phyloP scores from a whole-genome alignment of 2,329 filamentous ascomycete species.

The Parastagonospora nodorum region DNA sequence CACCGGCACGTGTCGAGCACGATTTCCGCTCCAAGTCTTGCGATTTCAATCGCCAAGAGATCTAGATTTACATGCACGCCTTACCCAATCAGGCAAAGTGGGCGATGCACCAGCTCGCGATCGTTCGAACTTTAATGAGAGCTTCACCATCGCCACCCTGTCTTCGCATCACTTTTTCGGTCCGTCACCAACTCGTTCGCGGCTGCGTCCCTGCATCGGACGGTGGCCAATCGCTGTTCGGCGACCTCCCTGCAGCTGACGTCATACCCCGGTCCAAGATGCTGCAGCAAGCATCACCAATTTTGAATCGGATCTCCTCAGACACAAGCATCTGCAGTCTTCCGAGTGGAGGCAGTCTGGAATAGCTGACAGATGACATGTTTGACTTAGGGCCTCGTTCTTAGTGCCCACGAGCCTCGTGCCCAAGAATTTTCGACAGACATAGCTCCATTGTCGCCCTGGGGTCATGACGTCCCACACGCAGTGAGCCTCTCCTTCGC shows the following conservation, averaged over 20 bases:
- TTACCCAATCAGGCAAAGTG: conserved; percentile 21
- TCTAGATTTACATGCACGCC: conserved; percentile 14
- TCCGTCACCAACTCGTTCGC: conserved; percentile 25
- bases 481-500: conserved; percentile 16
- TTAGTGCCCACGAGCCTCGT: conserved; percentile 28
- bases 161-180: conserved; percentile 17
- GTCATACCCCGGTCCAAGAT: conserved; percentile 25
- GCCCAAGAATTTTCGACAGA: conserved; percentile 26
- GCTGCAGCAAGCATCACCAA: conserved; percentile 27
- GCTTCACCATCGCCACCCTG: conserved; percentile 29
- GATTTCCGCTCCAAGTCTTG: conserved; percentile 23
- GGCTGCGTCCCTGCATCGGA: conserved; percentile 26
- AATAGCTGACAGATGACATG: conserved; percentile 34
- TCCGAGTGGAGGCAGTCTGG: conserved; percentile 22
- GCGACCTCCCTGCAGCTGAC: conserved; percentile 15
- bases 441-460: conserved; percentile 22
- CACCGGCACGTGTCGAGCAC: conserved; percentile 14
- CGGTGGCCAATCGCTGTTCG: conserved; percentile 20
- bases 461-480: conserved; percentile 28
- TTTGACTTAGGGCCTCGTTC: conserved; percentile 12
- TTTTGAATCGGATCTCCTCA: conserved; percentile 33
- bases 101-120: conserved; percentile 27
- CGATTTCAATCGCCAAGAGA: conserved; percentile 20
- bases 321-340: conserved; percentile 26
- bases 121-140: conserved; percentile 31